Conservation (phyloP, 768 basidiomycete genomes). For the Filobasidium wieringae region DNA sequence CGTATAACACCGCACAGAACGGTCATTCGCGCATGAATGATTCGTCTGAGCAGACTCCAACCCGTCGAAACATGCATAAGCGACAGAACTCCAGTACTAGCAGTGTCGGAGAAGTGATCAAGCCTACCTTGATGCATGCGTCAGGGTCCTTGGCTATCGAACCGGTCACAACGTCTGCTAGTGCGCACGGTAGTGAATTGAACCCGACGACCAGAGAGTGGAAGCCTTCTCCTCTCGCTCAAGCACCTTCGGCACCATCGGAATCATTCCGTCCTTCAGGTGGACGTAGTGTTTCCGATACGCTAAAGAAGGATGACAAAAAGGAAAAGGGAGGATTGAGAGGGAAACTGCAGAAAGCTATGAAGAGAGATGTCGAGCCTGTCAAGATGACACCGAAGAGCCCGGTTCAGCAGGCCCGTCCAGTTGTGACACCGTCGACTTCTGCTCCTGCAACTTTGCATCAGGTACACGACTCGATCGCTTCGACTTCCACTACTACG, state of each 20-base stretch:
- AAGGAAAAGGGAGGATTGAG: conserved; percentile 51
- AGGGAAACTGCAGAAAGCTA: conserved; percentile 59
- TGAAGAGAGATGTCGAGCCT: conserved; percentile 48
- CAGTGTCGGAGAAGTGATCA: conserved; percentile 10
- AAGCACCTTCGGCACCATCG: conserved; percentile 50
- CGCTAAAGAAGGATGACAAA: conserved; percentile 9
- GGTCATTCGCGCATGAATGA: not conserved
- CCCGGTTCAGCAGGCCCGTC: conserved; percentile 12
- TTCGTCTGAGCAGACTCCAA: not conserved
- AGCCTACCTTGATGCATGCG: not conserved
- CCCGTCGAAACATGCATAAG: conserved; percentile 3
- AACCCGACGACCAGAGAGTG: conserved; percentile 16
- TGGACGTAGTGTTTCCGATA: conserved; percentile 26
- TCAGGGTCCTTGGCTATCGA: conserved; percentile 1
- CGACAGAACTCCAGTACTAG: conserved; percentile 11
- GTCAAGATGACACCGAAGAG: conserved; percentile 18
- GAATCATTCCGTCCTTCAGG: conserved; percentile 50
- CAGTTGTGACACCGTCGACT: conserved; percentile 17
- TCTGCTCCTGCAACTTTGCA: conserved; percentile 11
- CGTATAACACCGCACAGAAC: not conserved
- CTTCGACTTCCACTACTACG: conserved; percentile 16
- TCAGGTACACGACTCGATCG: conserved; percentile 1
- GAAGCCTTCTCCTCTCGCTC: conserved; percentile 44
- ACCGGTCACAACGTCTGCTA: conserved; percentile 29
- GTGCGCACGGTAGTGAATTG: conserved; percentile 33